Conservation (phyloP, 1,139 yeast species). For the Maudiozyma humilis region DNA sequence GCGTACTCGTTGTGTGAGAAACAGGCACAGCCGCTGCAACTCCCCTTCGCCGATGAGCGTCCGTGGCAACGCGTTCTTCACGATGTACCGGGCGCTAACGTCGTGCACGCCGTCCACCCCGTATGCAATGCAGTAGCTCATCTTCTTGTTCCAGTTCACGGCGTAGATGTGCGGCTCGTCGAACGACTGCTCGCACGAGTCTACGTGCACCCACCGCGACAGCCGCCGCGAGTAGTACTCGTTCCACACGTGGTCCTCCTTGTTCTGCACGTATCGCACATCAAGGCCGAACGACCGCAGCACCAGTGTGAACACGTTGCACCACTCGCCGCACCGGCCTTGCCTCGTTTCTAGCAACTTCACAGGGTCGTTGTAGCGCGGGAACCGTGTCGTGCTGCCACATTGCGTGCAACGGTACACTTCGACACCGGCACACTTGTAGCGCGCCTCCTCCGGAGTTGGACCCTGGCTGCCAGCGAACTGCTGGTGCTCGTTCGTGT, state of each 20-base stretch:
- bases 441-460: constrained; percentile 35
- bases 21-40: constrained; percentile 35
- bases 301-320: constrained; percentile 67
- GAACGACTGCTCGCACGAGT: constrained; percentile 78
- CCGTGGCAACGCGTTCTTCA: constrained; percentile 46
- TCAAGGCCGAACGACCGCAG: constrained; percentile 58
- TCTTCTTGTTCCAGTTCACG: constrained; percentile 84
- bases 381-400: constrained; percentile 44
- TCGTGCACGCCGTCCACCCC: constrained; percentile 55
- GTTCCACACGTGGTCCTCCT: constrained; percentile 95
- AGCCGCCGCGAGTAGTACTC: constrained; percentile 63
- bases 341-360: constrained; percentile 50
- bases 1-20: constrained; percentile 38
- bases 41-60: constrained; percentile 37
- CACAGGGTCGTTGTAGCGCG: constrained; percentile 65
- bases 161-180: constrained; percentile 75
- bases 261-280: constrained; percentile 72
- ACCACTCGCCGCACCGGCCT: constrained; percentile 97
- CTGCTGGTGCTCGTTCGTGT: constrained; percentile 28
- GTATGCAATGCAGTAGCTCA: constrained; percentile 79
- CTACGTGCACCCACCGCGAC: constrained; percentile 78
- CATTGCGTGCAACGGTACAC: constrained; percentile 54
- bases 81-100: constrained; percentile 61
- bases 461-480: constrained; percentile 35
- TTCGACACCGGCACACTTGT: constrained; percentile 49